phyloP scores from a whole-genome alignment of 106 monocot species.

The Dendrobium nobile region DNA sequence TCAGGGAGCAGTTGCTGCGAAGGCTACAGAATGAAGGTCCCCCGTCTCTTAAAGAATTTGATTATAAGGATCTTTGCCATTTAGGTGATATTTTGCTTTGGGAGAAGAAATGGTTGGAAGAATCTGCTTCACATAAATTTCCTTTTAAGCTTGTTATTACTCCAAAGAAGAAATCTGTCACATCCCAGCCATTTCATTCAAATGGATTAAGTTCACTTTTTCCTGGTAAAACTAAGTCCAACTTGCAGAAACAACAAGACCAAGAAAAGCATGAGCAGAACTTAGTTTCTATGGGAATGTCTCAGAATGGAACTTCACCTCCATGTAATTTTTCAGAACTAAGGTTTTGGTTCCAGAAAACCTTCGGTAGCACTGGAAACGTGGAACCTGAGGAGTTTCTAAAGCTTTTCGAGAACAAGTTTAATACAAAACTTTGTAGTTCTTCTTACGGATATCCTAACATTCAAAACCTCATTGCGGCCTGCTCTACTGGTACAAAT shows the following conservation, averaged over 20 bases:
- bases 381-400: constrained; percentile 26
- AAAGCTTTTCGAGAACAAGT: constrained; percentile 34
- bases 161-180: constrained; percentile 16
- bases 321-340: constrained; percentile 39
- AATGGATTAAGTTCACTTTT: constrained; percentile 56
- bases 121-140: constrained; percentile 25
- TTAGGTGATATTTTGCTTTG: constrained; percentile 55
- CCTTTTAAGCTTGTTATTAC: constrained; percentile 54
- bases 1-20: constrained; percentile 51
- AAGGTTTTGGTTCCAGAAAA: constrained; percentile 42
- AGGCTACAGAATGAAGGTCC: constrained; percentile 44
- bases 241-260: not conserved
- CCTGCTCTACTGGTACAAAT: constrained; percentile 10
- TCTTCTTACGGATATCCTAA: constrained; percentile 32
- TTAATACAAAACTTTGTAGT: constrained; percentile 31
- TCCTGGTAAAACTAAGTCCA: constrained; percentile 14
- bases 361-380: not conserved
- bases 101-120: constrained; percentile 79
- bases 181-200: constrained; percentile 13
- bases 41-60: constrained; percentile 34
- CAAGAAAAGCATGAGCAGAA: constrained; percentile 7
- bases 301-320: not conserved
- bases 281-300: not conserved
- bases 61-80: constrained; percentile 33
- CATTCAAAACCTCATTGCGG: constrained; percentile 20